Conservation (phyloP, 164 flowering plant species). For the Magnolia kwangsiensis region DNA sequence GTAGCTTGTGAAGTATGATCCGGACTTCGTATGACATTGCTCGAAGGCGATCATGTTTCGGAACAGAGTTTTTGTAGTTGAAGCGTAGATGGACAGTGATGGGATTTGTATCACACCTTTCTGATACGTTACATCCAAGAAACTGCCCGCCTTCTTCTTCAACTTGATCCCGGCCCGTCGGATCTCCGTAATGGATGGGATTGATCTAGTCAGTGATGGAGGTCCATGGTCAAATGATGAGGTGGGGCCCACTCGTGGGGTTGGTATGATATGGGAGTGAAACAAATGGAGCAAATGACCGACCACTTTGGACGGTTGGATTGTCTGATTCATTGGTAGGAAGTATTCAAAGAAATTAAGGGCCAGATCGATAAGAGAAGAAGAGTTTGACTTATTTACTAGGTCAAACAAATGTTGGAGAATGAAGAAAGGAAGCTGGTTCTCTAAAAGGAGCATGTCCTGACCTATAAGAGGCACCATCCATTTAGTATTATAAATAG, state of each 20-base stretch:
- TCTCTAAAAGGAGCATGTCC: slow-evolving; percentile 6
- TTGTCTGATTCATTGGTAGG: too few relatives aligned
- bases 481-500: background rate
- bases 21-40: too few relatives aligned
- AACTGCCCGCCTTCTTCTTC: background rate
- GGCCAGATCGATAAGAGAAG: background rate
- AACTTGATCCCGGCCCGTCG: slow-evolving; percentile 2
- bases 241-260: too few relatives aligned
- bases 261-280: background rate
- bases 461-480: background rate
- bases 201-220: background rate
- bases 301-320: background rate
- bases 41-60: slow-evolving; percentile 5
- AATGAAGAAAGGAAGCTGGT: slow-evolving; percentile 11
- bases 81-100: background rate
- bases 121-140: background rate
- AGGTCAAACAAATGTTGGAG: background rate
- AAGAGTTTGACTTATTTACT: too few relatives aligned
- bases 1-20: too few relatives aligned
- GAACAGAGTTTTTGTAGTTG: background rate
- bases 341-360: too few relatives aligned
- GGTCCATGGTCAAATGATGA: background rate
- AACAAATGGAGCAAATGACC: background rate
- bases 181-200: slow-evolving; percentile 1
- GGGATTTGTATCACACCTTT: slow-evolving; percentile 5